Percentiles rank a stretch among this genome's conserved stretches.
phyloP scores from a whole-genome alignment of 495 filamentous ascomycete genomes.

The Penicillium lividum region DNA sequence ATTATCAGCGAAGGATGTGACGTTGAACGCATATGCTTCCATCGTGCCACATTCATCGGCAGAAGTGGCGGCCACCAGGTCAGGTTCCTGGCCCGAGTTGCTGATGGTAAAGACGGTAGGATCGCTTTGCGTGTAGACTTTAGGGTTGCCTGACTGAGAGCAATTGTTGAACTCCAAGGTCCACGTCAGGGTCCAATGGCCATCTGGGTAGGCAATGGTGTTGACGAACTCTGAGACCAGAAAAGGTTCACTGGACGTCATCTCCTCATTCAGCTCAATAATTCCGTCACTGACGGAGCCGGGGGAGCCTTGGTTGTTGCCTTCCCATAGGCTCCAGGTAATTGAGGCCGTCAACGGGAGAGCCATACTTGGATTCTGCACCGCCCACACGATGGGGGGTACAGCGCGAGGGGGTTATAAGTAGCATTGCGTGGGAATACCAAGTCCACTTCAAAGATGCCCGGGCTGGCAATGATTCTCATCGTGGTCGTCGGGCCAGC shows the following conservation, averaged over 20 bases:
- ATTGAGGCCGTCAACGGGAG: neutral
- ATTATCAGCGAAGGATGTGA: neutral
- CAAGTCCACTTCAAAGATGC: conserved; percentile 7
- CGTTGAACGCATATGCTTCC: conserved; percentile 4
- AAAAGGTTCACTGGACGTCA: neutral
- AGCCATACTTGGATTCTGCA: conserved; percentile 3
- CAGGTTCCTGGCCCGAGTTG: conserved; percentile 3
- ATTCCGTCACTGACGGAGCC: neutral
- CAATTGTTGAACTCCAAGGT: neutral
- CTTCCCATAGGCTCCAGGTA: conserved; percentile 5
- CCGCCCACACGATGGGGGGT: conserved; percentile 3
- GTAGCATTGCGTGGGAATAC: conserved; percentile 10
- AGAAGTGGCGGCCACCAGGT: conserved; percentile 5
- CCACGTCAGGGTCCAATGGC: neutral
- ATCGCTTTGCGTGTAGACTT: neutral
- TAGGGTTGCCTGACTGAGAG: neutral
- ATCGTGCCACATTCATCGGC: conserved; percentile 3
- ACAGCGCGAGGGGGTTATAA: conserved; percentile 1
- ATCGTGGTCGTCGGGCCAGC: neutral
- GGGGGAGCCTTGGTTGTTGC: neutral
- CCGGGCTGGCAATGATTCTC: conserved; percentile 1
- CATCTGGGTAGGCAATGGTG: conserved; percentile 5
- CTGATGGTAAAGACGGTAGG: neutral
- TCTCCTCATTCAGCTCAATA: neutral
- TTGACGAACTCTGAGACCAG: conserved; percentile 1